Evolutionary conservation across 2,329 filamentous ascomycete species (phyloP).

Genomic region (Fusarium brachygibbosum): DNA sequence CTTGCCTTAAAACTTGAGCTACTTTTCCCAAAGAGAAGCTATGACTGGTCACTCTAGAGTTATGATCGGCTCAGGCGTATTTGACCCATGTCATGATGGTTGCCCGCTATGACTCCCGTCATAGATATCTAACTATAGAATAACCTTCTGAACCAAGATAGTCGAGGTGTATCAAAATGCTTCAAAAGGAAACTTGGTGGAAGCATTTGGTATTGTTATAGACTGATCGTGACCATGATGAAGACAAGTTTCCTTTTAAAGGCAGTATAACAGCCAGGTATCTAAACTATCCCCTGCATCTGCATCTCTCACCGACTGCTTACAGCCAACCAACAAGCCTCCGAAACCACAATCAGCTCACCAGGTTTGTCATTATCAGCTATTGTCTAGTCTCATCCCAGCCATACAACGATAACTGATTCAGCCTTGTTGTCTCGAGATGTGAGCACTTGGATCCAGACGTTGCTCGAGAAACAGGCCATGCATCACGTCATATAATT

Average conservation of each 20-base stretch:
- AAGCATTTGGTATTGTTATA: not conserved
- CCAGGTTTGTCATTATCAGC: slow-evolving; percentile 24
- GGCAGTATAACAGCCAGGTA: slow-evolving; percentile 11
- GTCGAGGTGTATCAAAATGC: not conserved
- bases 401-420: slow-evolving; percentile 1
- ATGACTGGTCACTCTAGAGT: slow-evolving; percentile 1
- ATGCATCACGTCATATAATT: slow-evolving; percentile 35
- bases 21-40: not conserved
- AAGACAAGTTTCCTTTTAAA: slow-evolving; percentile 24
- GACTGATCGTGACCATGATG: slow-evolving; percentile 24
- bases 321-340: slow-evolving; percentile 40
- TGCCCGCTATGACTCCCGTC: slow-evolving; percentile 34
- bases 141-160: not conserved
- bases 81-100: slow-evolving; percentile 20
- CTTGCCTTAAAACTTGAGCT: not conserved
- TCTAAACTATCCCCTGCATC: slow-evolving; percentile 20
- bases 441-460: not conserved
- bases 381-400: slow-evolving; percentile 9
- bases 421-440: slow-evolving; percentile 24
- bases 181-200: not conserved
- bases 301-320: slow-evolving; percentile 32
- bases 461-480: slow-evolving; percentile 41
- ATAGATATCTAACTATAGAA: slow-evolving; percentile 16
- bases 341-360: slow-evolving; percentile 41
- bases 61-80: not conserved